A percentile compares a stretch with the other conserved stretches of the same genome.
Evolutionary conservation across 805 yeast genomes (phyloP).

Genomic region (Kazachstania taianensis): DNA sequence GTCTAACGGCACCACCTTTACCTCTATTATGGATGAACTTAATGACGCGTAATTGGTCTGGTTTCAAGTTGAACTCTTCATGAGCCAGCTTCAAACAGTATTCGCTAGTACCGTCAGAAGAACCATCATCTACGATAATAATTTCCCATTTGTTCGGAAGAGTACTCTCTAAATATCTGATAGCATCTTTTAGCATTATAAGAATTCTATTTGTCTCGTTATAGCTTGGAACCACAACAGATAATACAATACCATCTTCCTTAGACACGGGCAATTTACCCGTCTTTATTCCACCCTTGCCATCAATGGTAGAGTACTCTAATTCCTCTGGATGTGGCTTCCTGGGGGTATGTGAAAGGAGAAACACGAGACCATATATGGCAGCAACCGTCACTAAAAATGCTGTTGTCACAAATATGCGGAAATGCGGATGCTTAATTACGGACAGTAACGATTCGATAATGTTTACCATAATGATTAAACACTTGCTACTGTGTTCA

Average conservation of each 20-base stretch:
- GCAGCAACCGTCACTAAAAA: slow-evolving; percentile 6
- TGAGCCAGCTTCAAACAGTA: slow-evolving; percentile 55
- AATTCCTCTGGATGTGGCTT: slow-evolving; percentile 43
- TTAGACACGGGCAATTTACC: slow-evolving; percentile 19
- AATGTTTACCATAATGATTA: too few relatives aligned
- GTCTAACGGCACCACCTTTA: slow-evolving; percentile 94
- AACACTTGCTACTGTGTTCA: too few relatives aligned
- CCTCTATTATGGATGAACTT: slow-evolving; percentile 72
- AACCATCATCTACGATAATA: slow-evolving; percentile 85
- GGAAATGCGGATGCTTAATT: slow-evolving; percentile 2
- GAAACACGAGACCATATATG: slow-evolving; percentile 33
- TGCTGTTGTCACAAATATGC: slow-evolving; percentile 4
- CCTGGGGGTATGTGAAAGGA: slow-evolving; percentile 59
- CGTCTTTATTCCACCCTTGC: slow-evolving; percentile 19
- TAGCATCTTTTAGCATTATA: slow-evolving; percentile 60
- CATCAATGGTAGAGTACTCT: slow-evolving; percentile 41
- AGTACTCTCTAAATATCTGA: slow-evolving; percentile 38
- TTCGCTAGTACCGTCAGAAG: slow-evolving; percentile 66
- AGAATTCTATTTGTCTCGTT: slow-evolving; percentile 72
- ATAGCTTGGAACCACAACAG: slow-evolving; percentile 88
- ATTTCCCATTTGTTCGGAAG: slow-evolving; percentile 45
- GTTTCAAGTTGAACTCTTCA: slow-evolving; percentile 35
- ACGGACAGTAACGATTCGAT: background rate
- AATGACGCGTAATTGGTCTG: slow-evolving; percentile 62
- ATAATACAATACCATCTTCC: slow-evolving; percentile 39